Evolutionary conservation across 2,329 filamentous ascomycete genomes (phyloP).

Genomic region (Leptoxyphium fumago): DNA sequence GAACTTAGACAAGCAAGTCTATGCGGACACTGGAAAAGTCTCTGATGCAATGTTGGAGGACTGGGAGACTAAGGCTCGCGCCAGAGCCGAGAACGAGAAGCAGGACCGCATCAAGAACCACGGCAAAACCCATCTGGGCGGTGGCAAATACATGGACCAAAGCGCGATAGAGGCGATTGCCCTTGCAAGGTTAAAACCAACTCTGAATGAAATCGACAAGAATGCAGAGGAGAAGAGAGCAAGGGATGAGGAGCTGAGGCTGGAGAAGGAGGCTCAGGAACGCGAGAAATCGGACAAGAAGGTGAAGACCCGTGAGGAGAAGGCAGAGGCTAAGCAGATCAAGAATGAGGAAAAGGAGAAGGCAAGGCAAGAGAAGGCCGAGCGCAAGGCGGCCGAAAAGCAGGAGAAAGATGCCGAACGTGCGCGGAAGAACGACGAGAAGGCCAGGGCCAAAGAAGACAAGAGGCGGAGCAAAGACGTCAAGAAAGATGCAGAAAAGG

Average conservation of each 20-base stretch:
- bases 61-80: constrained; percentile 65
- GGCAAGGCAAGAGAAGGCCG: constrained; percentile 20
- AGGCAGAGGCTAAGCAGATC: constrained; percentile 31
- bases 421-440: constrained; percentile 3
- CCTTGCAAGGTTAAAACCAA: constrained; percentile 60
- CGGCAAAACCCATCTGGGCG: constrained; percentile 55
- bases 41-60: constrained; percentile 53
- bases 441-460: neutral
- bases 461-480: constrained; percentile 1
- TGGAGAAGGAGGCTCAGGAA: constrained; percentile 51
- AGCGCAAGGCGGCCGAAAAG: constrained; percentile 2
- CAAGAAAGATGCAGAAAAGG: constrained; percentile 2
- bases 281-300: constrained; percentile 44
- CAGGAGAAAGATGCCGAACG: constrained; percentile 4
- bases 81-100: constrained; percentile 51
- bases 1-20: constrained; percentile 69
- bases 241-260: constrained; percentile 45
- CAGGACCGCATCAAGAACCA: constrained; percentile 44
- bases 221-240: constrained; percentile 60
- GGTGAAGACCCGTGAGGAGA: constrained; percentile 30
- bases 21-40: constrained; percentile 59
- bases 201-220: constrained; percentile 70
- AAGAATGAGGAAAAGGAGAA: constrained; percentile 45
- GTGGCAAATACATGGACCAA: constrained; percentile 65
- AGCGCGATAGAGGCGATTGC: constrained; percentile 69